Conservation (phyloP, 495 filamentous ascomycete species). For the Xylaria sp. region DNA sequence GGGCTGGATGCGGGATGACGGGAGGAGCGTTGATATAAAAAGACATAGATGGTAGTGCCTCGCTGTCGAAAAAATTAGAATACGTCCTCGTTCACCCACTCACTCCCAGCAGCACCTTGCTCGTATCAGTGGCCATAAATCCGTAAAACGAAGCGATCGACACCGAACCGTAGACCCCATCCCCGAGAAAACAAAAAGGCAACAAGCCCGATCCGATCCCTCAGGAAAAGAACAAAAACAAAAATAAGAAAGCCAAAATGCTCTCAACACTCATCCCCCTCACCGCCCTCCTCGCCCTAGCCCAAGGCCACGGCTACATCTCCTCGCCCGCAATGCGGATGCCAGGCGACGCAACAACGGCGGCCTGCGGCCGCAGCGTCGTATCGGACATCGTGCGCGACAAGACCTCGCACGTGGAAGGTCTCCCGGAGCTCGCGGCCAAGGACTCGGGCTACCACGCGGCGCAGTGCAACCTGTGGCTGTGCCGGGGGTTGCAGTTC, state of each 20-base stretch:
- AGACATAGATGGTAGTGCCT: not conserved
- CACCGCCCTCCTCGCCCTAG: constrained; percentile 59
- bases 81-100: not conserved
- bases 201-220: not conserved
- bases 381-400: constrained; percentile 65
- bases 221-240: not conserved
- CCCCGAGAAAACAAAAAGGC: not conserved
- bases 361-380: constrained; percentile 69
- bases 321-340: constrained; percentile 62
- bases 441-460: constrained; percentile 64
- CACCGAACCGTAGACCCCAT: not conserved
- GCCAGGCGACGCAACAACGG: constrained; percentile 64
- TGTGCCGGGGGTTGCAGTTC: constrained; percentile 77
- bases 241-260: constrained; percentile 41
- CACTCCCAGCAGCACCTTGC: not conserved
- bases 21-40: constrained; percentile 14
- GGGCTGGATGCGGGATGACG: constrained; percentile 1
- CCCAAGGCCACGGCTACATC: constrained; percentile 69
- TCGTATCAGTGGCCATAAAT: not conserved
- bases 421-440: constrained; percentile 64
- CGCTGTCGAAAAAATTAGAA: not conserved
- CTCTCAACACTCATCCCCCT: constrained; percentile 43
- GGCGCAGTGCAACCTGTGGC: constrained; percentile 67
- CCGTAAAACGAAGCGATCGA: constrained; percentile 1
- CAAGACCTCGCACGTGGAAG: constrained; percentile 73